Base-by-base conservation (phyloP, 139 green algal species). In the Nannochloris sp. region DNA sequence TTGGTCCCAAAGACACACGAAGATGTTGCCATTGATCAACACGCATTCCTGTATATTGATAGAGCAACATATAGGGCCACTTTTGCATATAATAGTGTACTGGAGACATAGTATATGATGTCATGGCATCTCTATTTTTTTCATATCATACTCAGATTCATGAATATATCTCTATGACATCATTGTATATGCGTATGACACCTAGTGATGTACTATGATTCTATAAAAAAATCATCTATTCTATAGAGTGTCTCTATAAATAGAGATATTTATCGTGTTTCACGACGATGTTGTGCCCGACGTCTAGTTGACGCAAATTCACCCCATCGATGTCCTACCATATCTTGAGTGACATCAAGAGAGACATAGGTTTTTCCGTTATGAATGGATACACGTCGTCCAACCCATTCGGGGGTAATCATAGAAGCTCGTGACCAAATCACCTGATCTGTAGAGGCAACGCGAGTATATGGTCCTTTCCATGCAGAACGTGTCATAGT, bases 311-410 rank as follows among this genome's bases (percentile, higher is more conserved):
- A 61, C 18, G 71, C 71, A 78, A 78, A 78, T 70, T 78, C 71
- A 34, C 69, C 71, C n/a, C 70, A 68, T 61, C 75, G 75, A 60
- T 78, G 71, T 21, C 71, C 71, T 44, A 78, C 62, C 69, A 78
- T 78, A 27, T 78, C 62, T 51, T 66, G 51, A 46, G 60, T 61
- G 18, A 78, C 43, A 62, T 66, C 66, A 4, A 70, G 21, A 44
- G 16, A 50, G 34, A 78, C 25, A 65, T 60, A 78, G 46, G 31
- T 68, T 48, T 78, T 59, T 49, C 69, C 69, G 61, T 76, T 76
- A 50, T 76, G 67, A 44, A 76, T 70, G 29, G 27, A 36, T 23
- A 60, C 21, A 27, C 23, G 15, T 34, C 57, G 44, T 48, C 49
- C 67, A 12, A 76, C 49, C 36, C 44, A 78, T 44, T 78, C 14